Percentiles rank a stretch among this genome's conserved stretches.
phyloP scores from a whole-genome alignment of 352 stramenopile genomes.

The Pythium chondricola region DNA sequence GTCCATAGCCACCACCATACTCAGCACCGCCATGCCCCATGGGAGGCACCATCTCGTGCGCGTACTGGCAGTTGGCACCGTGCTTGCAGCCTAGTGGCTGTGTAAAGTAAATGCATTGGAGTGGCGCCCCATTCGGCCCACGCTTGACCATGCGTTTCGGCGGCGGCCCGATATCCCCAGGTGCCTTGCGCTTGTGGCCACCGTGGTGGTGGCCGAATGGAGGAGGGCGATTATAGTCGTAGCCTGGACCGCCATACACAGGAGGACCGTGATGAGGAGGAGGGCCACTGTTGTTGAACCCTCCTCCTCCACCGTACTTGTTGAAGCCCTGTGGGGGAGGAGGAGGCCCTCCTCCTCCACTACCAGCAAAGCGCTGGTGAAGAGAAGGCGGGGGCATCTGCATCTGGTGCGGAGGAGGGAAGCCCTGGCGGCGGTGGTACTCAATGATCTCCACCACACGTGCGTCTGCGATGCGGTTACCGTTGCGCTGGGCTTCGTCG shows the following conservation, averaged over 20 bases:
- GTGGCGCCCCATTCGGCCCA: slow-evolving; percentile 22
- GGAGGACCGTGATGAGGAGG: no score
- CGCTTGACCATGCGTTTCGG: slow-evolving; percentile 46
- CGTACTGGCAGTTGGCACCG: slow-evolving; percentile 57
- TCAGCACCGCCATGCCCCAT: slow-evolving; percentile 29
- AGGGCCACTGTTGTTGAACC: slow-evolving; percentile 12
- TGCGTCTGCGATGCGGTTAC: slow-evolving; percentile 65
- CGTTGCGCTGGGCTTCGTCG: slow-evolving; percentile 72
- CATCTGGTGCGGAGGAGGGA: slow-evolving; percentile 3
- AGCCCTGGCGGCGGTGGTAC: slow-evolving; percentile 38
- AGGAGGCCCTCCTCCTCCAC: no score
- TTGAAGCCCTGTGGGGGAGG: no score
- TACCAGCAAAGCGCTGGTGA: no score
- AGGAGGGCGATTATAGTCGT: slow-evolving; percentile 19
- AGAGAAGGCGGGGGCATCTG: slow-evolving; percentile 4
- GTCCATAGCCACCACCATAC: slow-evolving; percentile 58
- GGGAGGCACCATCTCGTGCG: slow-evolving; percentile 37
- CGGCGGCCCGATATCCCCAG: slow-evolving; percentile 27
- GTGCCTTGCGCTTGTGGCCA: slow-evolving; percentile 37
- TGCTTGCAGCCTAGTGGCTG: slow-evolving; percentile 66
- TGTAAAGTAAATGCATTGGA: slow-evolving; percentile 70
- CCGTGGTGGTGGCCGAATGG: slow-evolving; percentile 10
- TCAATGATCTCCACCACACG: slow-evolving; percentile 79
- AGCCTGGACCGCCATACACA: slow-evolving; percentile 1
- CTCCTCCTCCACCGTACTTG: slow-evolving; percentile 8